Evolutionary conservation across 1,284 basidiomycete species (phyloP).

Genomic region (Hymenochaete sp.): DNA sequence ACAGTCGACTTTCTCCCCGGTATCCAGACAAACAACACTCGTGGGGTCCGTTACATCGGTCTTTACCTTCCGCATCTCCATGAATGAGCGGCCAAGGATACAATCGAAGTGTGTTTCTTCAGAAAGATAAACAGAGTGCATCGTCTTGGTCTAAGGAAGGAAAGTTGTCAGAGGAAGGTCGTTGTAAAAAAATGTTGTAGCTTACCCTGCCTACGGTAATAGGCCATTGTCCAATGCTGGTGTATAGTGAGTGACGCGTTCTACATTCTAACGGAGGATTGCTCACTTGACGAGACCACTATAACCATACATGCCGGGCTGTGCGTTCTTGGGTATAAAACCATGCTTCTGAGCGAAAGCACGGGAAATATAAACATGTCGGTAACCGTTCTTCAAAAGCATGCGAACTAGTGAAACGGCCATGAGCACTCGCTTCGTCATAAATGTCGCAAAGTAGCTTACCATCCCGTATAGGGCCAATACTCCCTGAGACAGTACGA

Average conservation of each 20-base stretch:
- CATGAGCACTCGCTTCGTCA: no score
- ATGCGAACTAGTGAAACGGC: conserved; percentile 61
- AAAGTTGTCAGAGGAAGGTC: background rate
- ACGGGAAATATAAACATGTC: conserved; percentile 92
- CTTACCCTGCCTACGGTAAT: conserved; percentile 41
- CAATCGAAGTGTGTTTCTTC: conserved; percentile 98
- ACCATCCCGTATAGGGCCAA: conserved; percentile 87
- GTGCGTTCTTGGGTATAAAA: conserved; percentile 82
- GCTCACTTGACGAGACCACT: conserved; percentile 64
- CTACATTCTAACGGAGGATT: background rate
- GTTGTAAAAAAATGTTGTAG: no score
- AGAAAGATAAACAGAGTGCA: conserved; percentile 64
- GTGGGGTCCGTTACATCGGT: conserved; percentile 81
- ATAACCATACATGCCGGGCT: conserved; percentile 80
- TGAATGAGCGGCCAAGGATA: conserved; percentile 88
- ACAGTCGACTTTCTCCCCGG: conserved; percentile 87
- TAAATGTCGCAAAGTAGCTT: conserved; percentile 22
- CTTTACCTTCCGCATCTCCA: conserved; percentile 84
- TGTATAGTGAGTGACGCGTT: background rate
- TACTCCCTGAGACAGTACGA: conserved; percentile 83
- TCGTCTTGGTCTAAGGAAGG: conserved; percentile 29
- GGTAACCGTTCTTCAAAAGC: conserved; percentile 89
- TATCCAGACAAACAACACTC: conserved; percentile 88
- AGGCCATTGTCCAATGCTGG: conserved; percentile 68
- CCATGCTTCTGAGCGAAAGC: conserved; percentile 86